These are phyloP conservation scores for Malus hybrid DNA, from an alignment of 331 rosid genomes.

Conservation along the genomic window DNA sequence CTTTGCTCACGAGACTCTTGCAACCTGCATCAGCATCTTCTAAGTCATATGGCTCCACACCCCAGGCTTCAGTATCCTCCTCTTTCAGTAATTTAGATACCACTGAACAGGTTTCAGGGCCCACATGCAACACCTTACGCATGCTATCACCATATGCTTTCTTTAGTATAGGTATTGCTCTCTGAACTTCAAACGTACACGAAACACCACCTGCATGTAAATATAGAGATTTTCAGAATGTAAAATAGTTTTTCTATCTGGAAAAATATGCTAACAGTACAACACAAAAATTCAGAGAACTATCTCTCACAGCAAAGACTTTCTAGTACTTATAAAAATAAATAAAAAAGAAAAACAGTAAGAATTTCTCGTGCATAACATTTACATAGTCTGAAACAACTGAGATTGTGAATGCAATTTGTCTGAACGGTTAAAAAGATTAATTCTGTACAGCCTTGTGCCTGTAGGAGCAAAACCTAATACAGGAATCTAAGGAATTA, in stretches of 20 bases:
- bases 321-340: background rate
- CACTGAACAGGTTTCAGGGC: conserved; percentile 86
- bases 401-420: background rate
- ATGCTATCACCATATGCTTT: conserved; percentile 87
- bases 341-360: background rate
- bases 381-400: background rate
- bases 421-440: background rate
- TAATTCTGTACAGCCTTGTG: background rate
- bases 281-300: background rate
- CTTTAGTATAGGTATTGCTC: conserved; percentile 71
- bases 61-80: conserved; percentile 93
- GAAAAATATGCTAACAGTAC: background rate
- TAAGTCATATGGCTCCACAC: conserved; percentile 91
- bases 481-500: background rate
- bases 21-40: conserved; percentile 70
- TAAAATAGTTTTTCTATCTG: conserved; percentile 10
- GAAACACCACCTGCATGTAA: conserved; percentile 59
- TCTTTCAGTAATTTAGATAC: conserved; percentile 69
- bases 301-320: background rate
- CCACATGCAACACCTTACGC: conserved; percentile 82
- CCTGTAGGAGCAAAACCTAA: background rate
- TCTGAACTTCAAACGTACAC: conserved; percentile 69
- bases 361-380: background rate
- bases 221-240: conserved; percentile 16
- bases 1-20: conserved; percentile 75